Base-by-base conservation (phyloP, 2,329 filamentous ascomycete genomes). In the Albifimbria verrucaria region DNA sequence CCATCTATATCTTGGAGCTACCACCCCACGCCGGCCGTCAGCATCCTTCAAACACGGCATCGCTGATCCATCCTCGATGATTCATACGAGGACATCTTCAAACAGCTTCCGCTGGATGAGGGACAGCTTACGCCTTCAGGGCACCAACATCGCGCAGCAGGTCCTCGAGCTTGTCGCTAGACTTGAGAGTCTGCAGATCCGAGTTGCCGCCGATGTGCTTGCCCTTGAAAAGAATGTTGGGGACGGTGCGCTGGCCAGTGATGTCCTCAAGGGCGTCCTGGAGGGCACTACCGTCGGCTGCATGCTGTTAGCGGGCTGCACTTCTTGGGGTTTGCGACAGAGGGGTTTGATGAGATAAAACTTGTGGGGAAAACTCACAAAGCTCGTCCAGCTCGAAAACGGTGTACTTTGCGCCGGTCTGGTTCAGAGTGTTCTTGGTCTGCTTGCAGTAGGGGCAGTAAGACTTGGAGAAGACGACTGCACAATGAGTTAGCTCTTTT, bases 191-290 rank as follows among this genome's bases (percentile, higher is more conserved):
- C 61, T 85, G 81, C 51, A 97, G 74, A 60, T 95, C 93, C 22
- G 91, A 96, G 83, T 97, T 97, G 62, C 94, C 94, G 58, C 94
- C 94, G 70, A 99, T 95, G 76, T 97, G 93, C 78, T 95, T 78
- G 77, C 92, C 77, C 63, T 77, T 77, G 74, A 99, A 97, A 80
- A 89, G 97, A 77, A 96, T 89, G 79, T 97, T 97, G 65, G 94
- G 94, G 6, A 99, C 94, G 65, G 90, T 93, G 66, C 86, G 81
- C 81, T 99, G 94, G 71, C 82, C 80, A 53, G 86, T 90, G 65
- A 97, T 83, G 59, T 93, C 82, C 62, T 83, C 72, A 56, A 99
- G 89, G 23, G 92, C 91, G 59, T 85, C 79, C 79, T 99, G 94
- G 66, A 99, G 84, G 12, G 79, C 92, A 60, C 76, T 70, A 59